Conservation (phyloP, 805 yeast genomes). For the Yarrowia sp. region DNA sequence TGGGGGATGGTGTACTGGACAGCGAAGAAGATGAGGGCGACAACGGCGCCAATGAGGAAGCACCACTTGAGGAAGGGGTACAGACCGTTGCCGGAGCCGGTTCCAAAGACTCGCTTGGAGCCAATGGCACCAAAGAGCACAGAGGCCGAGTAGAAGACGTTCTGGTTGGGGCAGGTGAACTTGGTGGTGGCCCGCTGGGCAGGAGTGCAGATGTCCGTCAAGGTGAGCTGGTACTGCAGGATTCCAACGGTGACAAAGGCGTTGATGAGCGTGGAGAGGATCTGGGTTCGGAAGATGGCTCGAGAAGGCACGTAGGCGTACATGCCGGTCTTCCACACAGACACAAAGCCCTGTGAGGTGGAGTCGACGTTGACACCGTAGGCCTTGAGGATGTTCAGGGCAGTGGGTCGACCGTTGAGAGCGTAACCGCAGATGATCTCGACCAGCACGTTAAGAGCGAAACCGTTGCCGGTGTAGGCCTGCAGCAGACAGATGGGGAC, state of each 20-base stretch:
- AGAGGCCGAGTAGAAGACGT: constrained; percentile 49
- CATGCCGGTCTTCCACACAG: constrained; percentile 52
- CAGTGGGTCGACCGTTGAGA: constrained; percentile 58
- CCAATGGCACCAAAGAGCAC: constrained; percentile 61
- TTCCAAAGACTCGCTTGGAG: constrained; percentile 46
- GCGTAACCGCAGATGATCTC: constrained; percentile 66
- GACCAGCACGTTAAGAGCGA: constrained; percentile 60
- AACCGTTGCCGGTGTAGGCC: constrained; percentile 55
- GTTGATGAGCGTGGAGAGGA: constrained; percentile 45
- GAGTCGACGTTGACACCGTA: constrained; percentile 47
- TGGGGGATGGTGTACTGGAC: constrained; percentile 5
- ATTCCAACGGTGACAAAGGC: constrained; percentile 37
- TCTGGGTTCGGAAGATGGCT: constrained; percentile 42
- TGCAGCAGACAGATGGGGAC: constrained; percentile 60
- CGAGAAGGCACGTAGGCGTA: constrained; percentile 46
- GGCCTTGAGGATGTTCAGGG: constrained; percentile 52
- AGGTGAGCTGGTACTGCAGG: constrained; percentile 39
- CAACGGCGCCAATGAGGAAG: constrained; percentile 52
- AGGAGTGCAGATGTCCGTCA: constrained; percentile 34
- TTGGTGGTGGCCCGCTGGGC: constrained; percentile 39
- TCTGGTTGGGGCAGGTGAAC: constrained; percentile 45
- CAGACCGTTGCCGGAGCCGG: constrained; percentile 41
- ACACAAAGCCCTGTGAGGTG: constrained; percentile 60
- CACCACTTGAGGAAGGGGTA: constrained; percentile 65
- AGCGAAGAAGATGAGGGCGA: neutral